Base-by-base conservation (phyloP, 2,329 filamentous ascomycete genomes). In the Fusarium sp. region DNA sequence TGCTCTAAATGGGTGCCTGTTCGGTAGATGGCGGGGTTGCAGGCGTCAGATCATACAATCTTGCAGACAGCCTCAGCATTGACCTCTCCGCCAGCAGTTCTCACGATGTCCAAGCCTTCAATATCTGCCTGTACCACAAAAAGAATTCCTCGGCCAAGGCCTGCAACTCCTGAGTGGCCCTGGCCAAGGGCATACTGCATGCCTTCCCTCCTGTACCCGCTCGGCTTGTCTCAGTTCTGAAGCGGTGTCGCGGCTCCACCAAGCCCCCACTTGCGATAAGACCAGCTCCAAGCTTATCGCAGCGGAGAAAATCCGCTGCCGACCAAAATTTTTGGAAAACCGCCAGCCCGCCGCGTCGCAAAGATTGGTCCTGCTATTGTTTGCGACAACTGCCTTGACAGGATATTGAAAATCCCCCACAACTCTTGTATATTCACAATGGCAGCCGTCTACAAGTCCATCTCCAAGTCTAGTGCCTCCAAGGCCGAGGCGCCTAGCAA, bases 371-470 rank as follows among this genome's bases (percentile, higher is more conserved):
- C 51, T 68, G 44, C 42, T 31, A 64, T 60, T 61, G 56, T 63
- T 59, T 68, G 62, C 71, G 58, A 73, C 69, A 67, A 64, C 63
- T 67, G 31, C 59, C 49, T 38, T 60, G 51, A 72, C 59, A 33
- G 42, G 51, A 33, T 33, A 67, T 53, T 27, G 56, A 17, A 22
- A 17, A 65, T 38, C 64, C 35, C 56, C 53, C 60, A 63, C 74
- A 64, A 69, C 64, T 62, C 38, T 46, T 67, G 27, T 62, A 42
- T 38, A 31, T 6, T 75, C 61, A 80, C 63, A 62, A 80, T 94
- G 92, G 91, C 92, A 58, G 86, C 92, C 46, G 92, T 94, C 29
- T 94, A 94, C 85, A 94, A 94, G 81, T 91, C 92, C 17, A 84
- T 94, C 61, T 92, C 91, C 7, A 93, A 92, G 82, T 83, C 84